phyloP scores from a whole-genome alignment of 2,329 filamentous ascomycete species.

The Ceratocystis colombiana region DNA sequence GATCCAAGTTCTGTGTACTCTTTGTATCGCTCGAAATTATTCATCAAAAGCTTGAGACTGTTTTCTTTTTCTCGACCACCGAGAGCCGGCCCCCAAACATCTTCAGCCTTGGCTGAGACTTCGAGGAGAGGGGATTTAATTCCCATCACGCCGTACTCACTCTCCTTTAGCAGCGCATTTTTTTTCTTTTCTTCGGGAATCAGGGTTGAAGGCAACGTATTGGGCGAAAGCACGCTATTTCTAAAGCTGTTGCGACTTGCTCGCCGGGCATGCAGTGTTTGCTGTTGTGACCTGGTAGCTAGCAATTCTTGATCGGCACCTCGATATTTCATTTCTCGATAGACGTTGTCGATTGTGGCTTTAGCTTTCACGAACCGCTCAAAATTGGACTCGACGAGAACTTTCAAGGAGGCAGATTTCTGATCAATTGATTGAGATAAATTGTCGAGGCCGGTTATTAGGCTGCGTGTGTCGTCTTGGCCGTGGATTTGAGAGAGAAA shows the following conservation, averaged over 20 bases:
- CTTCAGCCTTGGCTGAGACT: conserved; percentile 85
- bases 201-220: conserved; percentile 29
- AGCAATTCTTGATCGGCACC: conserved; percentile 43
- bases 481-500: conserved; percentile 91
- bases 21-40: conserved; percentile 66
- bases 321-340: conserved; percentile 86
- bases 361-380: conserved; percentile 96
- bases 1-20: conserved; percentile 74
- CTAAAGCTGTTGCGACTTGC: conserved; percentile 24
- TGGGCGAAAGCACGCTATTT: conserved; percentile 31
- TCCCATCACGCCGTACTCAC: conserved; percentile 76
- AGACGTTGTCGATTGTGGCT: conserved; percentile 96
- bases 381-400: conserved; percentile 94
- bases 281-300: conserved; percentile 56
- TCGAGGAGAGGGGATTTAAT: conserved; percentile 84
- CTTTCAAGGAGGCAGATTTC: conserved; percentile 92
- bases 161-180: conserved; percentile 85
- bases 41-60: conserved; percentile 66
- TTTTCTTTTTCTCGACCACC: conserved; percentile 87
- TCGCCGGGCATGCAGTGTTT: conserved; percentile 34
- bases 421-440: conserved; percentile 90
- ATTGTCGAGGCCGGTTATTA: conserved; percentile 72
- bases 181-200: conserved; percentile 57
- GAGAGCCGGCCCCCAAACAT: conserved; percentile 91
- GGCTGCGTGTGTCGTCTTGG: conserved; percentile 67